Conservation (phyloP, 768 basidiomycete species). For the Goffeauzyma gilvescens region DNA sequence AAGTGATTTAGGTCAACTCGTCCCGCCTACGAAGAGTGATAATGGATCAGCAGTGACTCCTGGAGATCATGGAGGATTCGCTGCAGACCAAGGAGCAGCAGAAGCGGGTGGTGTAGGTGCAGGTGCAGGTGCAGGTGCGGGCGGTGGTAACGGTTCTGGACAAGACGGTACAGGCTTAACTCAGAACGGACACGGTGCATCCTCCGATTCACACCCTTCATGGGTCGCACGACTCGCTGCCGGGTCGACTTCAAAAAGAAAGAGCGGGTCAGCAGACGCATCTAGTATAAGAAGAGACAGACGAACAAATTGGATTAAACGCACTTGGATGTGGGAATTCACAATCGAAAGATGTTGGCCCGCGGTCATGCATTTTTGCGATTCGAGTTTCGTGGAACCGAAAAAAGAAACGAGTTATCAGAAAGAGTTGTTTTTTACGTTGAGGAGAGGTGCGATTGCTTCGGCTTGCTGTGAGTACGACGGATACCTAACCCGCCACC, state of each 20-base stretch:
- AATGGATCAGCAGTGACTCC: constrained; percentile 18
- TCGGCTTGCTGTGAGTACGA: constrained; percentile 14
- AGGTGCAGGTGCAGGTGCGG: constrained; percentile 7
- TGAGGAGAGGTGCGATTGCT: constrained; percentile 18
- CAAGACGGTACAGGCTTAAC: background rate
- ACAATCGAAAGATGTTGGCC: constrained; percentile 20
- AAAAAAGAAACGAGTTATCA: constrained; percentile 26
- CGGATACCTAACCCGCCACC: too few relatives aligned
- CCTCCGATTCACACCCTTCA: background rate
- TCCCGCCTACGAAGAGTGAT: constrained; percentile 22
- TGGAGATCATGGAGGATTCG: constrained; percentile 8
- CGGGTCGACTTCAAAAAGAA: constrained; percentile 1
- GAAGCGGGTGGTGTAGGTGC: constrained; percentile 2
- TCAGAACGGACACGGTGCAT: background rate
- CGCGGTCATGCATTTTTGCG: constrained; percentile 23
- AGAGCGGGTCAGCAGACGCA: constrained; percentile 2
- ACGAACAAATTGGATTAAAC: constrained; percentile 14
- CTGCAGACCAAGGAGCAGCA: constrained; percentile 2
- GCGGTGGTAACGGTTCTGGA: constrained; percentile 7
- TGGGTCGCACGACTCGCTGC: constrained; percentile 4
- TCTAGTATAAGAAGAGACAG: constrained; percentile 13
- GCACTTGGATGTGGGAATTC: constrained; percentile 16
- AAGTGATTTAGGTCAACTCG: constrained; percentile 23
- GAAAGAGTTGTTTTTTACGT: constrained; percentile 23
- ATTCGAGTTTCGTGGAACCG: constrained; percentile 25